Percentiles rank a stretch among this genome's conserved stretches.
phyloP scores from a whole-genome alignment of 208 protist species.

The Strigomonas culicis region DNA sequence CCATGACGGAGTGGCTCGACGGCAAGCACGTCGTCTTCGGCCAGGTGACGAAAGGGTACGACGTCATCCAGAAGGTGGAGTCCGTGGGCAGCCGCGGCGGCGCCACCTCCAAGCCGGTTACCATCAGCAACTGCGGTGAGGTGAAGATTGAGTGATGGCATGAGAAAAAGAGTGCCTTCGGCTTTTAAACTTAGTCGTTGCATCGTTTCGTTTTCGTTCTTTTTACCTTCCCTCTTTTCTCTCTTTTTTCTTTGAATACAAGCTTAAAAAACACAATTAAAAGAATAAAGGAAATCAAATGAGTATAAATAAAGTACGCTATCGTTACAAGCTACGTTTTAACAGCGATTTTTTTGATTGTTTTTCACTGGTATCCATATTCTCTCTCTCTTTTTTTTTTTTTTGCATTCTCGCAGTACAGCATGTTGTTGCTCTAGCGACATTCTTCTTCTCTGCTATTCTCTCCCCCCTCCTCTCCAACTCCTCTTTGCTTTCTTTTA shows the following conservation, averaged over 20 bases:
- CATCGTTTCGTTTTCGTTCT: not conserved
- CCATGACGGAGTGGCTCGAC: slow-evolving; percentile 81
- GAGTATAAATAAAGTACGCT: not conserved
- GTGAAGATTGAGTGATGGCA: slow-evolving; percentile 3
- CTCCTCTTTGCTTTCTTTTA: too few relatives aligned
- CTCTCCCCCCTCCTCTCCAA: too few relatives aligned
- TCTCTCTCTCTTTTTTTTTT: slow-evolving; percentile 7
- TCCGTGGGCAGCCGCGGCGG: slow-evolving; percentile 53
- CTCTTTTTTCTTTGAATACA: not conserved
- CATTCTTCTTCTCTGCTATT: too few relatives aligned
- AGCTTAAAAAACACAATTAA: not conserved
- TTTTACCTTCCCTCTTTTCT: not conserved
- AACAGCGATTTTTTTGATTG: not conserved
- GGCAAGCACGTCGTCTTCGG: slow-evolving; percentile 97
- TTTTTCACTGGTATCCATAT: not conserved
- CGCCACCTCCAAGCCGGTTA: slow-evolving; percentile 49
- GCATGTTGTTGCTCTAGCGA: too few relatives aligned
- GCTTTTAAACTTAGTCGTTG: slow-evolving; percentile 19
- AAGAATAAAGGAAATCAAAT: not conserved
- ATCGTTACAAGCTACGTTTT: not conserved
- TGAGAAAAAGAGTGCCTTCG: not conserved
- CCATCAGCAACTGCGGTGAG: slow-evolving; percentile 62
- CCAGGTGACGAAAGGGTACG: slow-evolving; percentile 86
- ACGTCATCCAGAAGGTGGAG: slow-evolving; percentile 87
- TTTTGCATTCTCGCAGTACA: not conserved